Evolutionary conservation across 2,329 filamentous ascomycete genomes (phyloP).

Genomic region (Saccharata proteae): DNA sequence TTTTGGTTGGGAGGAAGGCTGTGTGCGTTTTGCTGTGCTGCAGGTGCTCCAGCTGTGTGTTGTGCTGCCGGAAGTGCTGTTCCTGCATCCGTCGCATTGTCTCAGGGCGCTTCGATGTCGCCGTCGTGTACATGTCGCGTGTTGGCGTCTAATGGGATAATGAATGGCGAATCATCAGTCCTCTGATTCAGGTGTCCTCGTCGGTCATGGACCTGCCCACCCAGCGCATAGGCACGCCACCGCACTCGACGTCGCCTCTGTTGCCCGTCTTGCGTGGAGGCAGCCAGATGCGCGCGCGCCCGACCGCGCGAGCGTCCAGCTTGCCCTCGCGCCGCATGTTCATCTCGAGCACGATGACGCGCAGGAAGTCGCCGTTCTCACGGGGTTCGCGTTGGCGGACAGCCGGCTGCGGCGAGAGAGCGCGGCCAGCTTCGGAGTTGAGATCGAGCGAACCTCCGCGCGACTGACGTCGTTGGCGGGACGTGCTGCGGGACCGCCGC

Average conservation of each 20-base stretch:
- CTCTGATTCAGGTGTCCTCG: too few relatives aligned
- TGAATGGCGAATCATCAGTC: too few relatives aligned
- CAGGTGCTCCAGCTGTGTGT: too few relatives aligned
- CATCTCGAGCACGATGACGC: conserved; percentile 54
- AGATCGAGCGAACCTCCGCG: conserved; percentile 22
- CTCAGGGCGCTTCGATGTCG: too few relatives aligned
- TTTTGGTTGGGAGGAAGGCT: too few relatives aligned
- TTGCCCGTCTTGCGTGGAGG: conserved; percentile 38
- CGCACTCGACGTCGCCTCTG: conserved; percentile 16
- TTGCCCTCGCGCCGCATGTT: conserved; percentile 55
- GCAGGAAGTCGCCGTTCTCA: conserved; percentile 52
- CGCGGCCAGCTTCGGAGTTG: conserved; percentile 30
- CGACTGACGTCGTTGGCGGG: conserved; percentile 13
- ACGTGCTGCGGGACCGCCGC: conserved; percentile 21
- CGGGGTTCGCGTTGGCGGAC: conserved; percentile 49
- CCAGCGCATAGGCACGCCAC: conserved; percentile 25
- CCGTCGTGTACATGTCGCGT: too few relatives aligned
- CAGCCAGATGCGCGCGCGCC: conserved; percentile 47
- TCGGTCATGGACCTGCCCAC: too few relatives aligned
- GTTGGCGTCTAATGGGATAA: too few relatives aligned
- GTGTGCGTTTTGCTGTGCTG: too few relatives aligned
- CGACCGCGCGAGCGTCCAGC: conserved; percentile 42
- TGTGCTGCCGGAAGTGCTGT: too few relatives aligned
- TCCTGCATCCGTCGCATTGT: too few relatives aligned
- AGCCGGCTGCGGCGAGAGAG: conserved; percentile 28